Evolutionary conservation across 768 basidiomycete species (phyloP).

Genomic region (Rhodocollybia butyracea): DNA sequence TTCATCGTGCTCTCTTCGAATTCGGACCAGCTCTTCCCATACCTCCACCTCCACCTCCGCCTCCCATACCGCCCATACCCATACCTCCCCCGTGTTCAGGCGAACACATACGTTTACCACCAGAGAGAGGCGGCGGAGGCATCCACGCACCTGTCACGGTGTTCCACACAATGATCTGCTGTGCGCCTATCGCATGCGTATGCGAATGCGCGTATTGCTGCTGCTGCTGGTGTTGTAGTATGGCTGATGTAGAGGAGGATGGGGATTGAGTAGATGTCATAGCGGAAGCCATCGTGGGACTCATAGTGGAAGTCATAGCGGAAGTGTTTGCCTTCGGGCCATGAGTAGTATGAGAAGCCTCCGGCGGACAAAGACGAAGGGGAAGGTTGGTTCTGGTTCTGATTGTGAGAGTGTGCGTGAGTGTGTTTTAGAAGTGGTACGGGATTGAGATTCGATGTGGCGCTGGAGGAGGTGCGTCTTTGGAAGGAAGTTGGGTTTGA

Average conservation of each 20-base stretch:
- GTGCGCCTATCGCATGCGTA: no score
- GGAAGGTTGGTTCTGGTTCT: no score
- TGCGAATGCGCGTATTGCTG: no score
- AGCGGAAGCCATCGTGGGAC: not conserved
- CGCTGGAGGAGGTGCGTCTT: not conserved
- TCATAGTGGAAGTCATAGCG: not conserved
- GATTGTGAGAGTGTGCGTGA: no score
- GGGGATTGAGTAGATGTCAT: not conserved
- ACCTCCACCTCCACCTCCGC: no score
- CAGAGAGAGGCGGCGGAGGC: not conserved
- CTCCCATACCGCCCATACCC: no score
- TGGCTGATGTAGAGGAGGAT: not conserved
- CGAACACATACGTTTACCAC: not conserved
- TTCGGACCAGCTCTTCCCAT: not conserved
- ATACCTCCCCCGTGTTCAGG: not conserved
- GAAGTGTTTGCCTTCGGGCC: not conserved
- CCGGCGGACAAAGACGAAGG: no score
- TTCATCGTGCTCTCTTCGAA: not conserved
- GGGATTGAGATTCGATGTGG: not conserved
- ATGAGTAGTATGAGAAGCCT: not conserved
- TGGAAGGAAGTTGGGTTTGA: no score
- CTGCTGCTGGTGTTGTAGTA: no score
- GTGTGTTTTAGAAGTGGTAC: not conserved
- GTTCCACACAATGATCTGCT: constrained; percentile 4
- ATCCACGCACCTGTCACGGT: constrained; percentile 1